Percentiles rank a stretch among this genome's conserved stretches.
Evolutionary conservation across 495 filamentous ascomycete genomes (phyloP).

Genomic region (Tricharina praecox): DNA sequence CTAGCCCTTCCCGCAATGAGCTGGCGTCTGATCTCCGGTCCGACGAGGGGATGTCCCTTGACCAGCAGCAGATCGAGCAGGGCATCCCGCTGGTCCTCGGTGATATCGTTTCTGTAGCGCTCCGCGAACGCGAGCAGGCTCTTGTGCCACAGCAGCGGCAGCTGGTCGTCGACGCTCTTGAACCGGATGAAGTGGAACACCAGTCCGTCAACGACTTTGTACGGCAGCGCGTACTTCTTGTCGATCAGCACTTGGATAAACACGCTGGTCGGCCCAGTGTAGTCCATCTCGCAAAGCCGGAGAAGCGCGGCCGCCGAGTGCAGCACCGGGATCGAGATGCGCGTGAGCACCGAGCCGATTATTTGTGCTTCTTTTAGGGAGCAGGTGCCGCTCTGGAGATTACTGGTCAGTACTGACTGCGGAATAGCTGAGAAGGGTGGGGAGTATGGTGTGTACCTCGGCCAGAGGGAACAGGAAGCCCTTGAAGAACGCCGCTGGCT

Average conservation of each 20-base stretch:
- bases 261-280: slow-evolving; percentile 70
- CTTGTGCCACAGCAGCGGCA: slow-evolving; percentile 86
- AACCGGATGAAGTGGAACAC: slow-evolving; percentile 96
- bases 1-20: slow-evolving; percentile 75
- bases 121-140: slow-evolving; percentile 78
- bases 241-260: slow-evolving; percentile 84
- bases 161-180: slow-evolving; percentile 37
- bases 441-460: too few species aligned
- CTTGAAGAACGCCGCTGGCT: slow-evolving; percentile 93
- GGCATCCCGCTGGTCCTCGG: slow-evolving; percentile 83
- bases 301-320: slow-evolving; percentile 87
- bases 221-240: slow-evolving; percentile 92
- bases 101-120: slow-evolving; percentile 82
- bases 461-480: slow-evolving; percentile 85
- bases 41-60: slow-evolving; percentile 74
- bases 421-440: not conserved
- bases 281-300: slow-evolving; percentile 81
- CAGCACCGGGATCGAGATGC: slow-evolving; percentile 65
- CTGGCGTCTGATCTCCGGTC: slow-evolving; percentile 81
- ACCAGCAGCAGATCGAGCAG: slow-evolving; percentile 74
- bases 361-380: slow-evolving; percentile 85
- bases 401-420: not conserved
- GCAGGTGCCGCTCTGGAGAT: slow-evolving; percentile 46
- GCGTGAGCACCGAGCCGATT: slow-evolving; percentile 61
- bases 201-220: slow-evolving; percentile 80